A percentile compares a stretch with the other conserved stretches of the same genome.
Evolutionary conservation across 495 filamentous ascomycete genomes (phyloP).

Genomic region (Penicillium samsonianum): DNA sequence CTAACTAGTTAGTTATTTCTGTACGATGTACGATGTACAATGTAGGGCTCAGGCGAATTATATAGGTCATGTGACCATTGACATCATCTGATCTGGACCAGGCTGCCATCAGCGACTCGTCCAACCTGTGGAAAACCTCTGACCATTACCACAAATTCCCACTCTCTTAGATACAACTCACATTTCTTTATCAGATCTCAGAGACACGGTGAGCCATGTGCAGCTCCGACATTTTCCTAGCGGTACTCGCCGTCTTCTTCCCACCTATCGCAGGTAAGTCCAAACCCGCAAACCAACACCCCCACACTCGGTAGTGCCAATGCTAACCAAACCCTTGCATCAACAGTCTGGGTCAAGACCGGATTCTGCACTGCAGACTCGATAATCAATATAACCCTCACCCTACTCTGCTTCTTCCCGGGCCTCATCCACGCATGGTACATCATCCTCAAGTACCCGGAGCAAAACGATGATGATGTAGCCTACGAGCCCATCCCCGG

Average conservation of each 20-base stretch:
- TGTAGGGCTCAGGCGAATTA: neutral
- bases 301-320: slow-evolving; percentile 3
- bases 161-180: neutral
- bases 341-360: slow-evolving; percentile 88
- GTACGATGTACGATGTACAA: neutral
- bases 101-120: slow-evolving; percentile 11
- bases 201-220: slow-evolving; percentile 45
- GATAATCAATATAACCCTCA: slow-evolving; percentile 92
- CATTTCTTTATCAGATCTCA: slow-evolving; percentile 4
- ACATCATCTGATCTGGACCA: slow-evolving; percentile 13
- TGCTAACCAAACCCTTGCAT: slow-evolving; percentile 5
- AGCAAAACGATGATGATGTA: slow-evolving; percentile 56
- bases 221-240: slow-evolving; percentile 88
- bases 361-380: slow-evolving; percentile 93
- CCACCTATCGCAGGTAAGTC: slow-evolving; percentile 84
- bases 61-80: slow-evolving; percentile 5
- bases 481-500: slow-evolving; percentile 62
- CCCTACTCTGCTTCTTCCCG: slow-evolving; percentile 83
- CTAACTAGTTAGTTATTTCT: too few relatives aligned
- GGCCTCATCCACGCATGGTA: slow-evolving; percentile 97
- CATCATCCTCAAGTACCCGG: slow-evolving; percentile 91
- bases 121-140: neutral
- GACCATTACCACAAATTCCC: neutral
- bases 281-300: slow-evolving; percentile 4
- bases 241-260: slow-evolving; percentile 85